A percentile compares a stretch with the other conserved stretches of the same genome.
Evolutionary conservation across 23 red algal genomes (phyloP).

Genomic region (Gracilaria gracilis): DNA sequence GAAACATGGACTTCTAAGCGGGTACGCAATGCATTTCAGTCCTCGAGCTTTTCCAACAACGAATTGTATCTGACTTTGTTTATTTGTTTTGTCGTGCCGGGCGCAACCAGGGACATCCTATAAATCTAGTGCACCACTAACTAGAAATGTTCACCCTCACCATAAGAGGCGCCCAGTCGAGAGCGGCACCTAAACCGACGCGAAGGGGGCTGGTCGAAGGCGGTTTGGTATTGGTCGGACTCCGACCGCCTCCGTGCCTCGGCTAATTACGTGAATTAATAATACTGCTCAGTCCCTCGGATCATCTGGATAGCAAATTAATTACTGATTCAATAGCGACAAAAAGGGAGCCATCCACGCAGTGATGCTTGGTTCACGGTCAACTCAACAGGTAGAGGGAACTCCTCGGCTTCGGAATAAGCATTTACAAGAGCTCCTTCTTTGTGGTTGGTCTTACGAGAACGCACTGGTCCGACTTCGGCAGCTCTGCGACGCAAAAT

Average conservation of each 20-base stretch:
- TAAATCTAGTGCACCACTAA: constrained; percentile 38
- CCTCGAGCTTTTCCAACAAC: background rate
- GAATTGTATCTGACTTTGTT: background rate
- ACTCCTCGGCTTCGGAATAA: too few species aligned
- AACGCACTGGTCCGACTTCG: background rate
- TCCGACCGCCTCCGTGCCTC: too few species aligned
- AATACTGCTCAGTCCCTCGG: too few species aligned
- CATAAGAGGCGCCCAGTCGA: background rate
- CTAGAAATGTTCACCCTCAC: background rate
- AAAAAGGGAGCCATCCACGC: too few species aligned
- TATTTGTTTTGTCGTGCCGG: background rate
- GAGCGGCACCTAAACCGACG: background rate
- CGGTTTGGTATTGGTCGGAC: background rate
- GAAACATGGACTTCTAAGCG: constrained; percentile 41
- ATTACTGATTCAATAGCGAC: too few species aligned
- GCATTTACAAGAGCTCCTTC: too few species aligned
- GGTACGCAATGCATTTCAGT: constrained; percentile 21
- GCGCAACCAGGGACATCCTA: constrained; percentile 28
- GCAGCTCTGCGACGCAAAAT: background rate
- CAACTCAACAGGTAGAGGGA: too few species aligned
- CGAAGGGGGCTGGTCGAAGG: too few species aligned
- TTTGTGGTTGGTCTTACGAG: background rate
- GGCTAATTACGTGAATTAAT: constrained; percentile 27
- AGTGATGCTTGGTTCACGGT: too few species aligned
- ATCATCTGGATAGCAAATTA: too few species aligned